Percentiles rank a stretch among this genome's conserved stretches.
phyloP scores from a whole-genome alignment of 2,329 filamentous ascomycete genomes.

The Eutypa lata region DNA sequence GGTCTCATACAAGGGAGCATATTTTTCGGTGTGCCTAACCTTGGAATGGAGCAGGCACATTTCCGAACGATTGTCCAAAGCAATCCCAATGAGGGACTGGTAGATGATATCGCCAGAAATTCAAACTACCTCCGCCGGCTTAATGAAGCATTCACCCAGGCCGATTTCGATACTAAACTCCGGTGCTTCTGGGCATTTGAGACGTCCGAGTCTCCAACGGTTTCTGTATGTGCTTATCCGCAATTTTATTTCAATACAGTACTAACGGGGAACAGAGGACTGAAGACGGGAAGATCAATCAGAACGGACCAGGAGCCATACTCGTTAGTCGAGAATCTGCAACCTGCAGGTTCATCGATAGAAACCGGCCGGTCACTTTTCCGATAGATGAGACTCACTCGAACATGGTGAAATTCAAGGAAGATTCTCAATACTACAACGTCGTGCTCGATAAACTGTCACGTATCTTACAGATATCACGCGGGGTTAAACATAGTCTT shows the following conservation, averaged over 20 bases:
- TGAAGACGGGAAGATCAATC: not conserved
- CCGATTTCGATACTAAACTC: not conserved
- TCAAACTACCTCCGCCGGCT: slow-evolving; percentile 7
- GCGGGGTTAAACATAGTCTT: not conserved
- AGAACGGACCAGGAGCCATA: slow-evolving; percentile 4
- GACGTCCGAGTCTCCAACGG: slow-evolving; percentile 9
- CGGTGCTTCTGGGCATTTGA: slow-evolving; percentile 11
- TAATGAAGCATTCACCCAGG: not conserved
- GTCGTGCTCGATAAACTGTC: slow-evolving; percentile 10
- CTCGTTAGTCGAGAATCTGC: slow-evolving; percentile 11
- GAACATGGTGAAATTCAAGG: slow-evolving; percentile 12
- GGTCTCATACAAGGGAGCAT: slow-evolving; percentile 3
- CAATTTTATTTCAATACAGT: not conserved
- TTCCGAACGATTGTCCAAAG: slow-evolving; percentile 3
- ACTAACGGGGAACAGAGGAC: slow-evolving; percentile 2
- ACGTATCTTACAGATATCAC: not conserved
- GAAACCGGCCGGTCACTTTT: slow-evolving; percentile 1
- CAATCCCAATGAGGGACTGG: slow-evolving; percentile 4
- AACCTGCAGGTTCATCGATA: slow-evolving; percentile 2
- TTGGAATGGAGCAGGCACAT: slow-evolving; percentile 7
- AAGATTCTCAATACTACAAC: slow-evolving; percentile 3
- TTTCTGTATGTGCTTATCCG: slow-evolving; percentile 2
- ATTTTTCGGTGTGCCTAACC: slow-evolving; percentile 12
- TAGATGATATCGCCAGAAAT: slow-evolving; percentile 5
- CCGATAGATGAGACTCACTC: slow-evolving; percentile 10